Evolutionary conservation across 805 yeast species (phyloP).

Genomic region (Teunomyces kruisii): DNA sequence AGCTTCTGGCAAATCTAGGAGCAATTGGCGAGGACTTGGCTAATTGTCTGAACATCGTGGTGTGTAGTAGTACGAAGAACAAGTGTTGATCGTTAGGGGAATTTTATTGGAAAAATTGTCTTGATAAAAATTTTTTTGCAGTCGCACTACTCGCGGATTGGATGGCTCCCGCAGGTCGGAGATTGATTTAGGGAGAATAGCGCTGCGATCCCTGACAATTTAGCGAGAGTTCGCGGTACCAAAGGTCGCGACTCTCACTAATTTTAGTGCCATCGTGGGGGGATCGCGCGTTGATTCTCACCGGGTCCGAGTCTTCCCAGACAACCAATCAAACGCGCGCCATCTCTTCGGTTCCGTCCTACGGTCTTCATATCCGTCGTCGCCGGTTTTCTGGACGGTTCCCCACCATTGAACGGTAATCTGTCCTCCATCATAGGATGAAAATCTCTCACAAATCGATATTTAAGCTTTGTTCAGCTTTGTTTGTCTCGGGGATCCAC

Average conservation of each 20-base stretch:
- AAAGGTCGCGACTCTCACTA: not conserved
- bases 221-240: not conserved
- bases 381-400: not conserved
- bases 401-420: not conserved
- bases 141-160: constrained; percentile 8
- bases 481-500: no score
- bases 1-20: constrained; percentile 26
- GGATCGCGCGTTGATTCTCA: not conserved
- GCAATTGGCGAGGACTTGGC: constrained; percentile 29
- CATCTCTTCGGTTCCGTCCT: not conserved
- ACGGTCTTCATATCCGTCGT: not conserved
- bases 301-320: not conserved
- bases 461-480: no score
- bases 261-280: not conserved
- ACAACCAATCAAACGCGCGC: constrained; percentile 1
- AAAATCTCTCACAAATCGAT: no score
- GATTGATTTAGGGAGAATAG: constrained; percentile 4
- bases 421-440: no score
- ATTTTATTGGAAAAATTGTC: not conserved
- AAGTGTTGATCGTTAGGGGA: constrained; percentile 3
- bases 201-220: constrained; percentile 7
- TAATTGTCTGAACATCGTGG: constrained; percentile 36
- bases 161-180: constrained; percentile 5
- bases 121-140: constrained; percentile 10
- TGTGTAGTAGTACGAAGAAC: constrained; percentile 1